These are phyloP conservation scores for Thielaviopsis euricoi DNA, from an alignment of 2,329 filamentous ascomycete species.

Conservation along the genomic window DNA sequence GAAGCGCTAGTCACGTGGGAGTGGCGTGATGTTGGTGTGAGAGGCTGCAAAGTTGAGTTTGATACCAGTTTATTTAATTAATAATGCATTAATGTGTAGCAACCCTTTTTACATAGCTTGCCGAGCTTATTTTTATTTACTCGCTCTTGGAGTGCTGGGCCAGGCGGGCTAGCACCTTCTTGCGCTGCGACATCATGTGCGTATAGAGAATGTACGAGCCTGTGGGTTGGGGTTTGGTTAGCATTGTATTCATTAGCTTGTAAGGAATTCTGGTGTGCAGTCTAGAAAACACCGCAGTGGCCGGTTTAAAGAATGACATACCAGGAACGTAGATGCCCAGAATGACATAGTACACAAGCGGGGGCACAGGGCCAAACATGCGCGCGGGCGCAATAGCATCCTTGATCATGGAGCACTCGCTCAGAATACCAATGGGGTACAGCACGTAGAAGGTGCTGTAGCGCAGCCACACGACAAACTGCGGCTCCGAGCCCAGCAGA, in stretches of 20 bases:
- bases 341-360: constrained; percentile 45
- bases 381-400: constrained; percentile 45
- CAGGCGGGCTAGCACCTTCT: constrained; percentile 38
- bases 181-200: constrained; percentile 85
- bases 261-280: not conserved
- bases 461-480: constrained; percentile 58
- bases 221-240: constrained; percentile 12
- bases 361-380: constrained; percentile 29
- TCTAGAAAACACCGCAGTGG: no score
- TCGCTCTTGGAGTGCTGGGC: constrained; percentile 19
- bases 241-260: not conserved
- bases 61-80: not conserved
- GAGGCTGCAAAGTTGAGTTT: not conserved
- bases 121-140: not conserved
- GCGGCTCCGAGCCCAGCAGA: constrained; percentile 45
- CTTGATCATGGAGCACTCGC: constrained; percentile 71
- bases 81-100: not conserved
- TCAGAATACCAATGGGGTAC: constrained; percentile 80
- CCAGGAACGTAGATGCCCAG: constrained; percentile 67
- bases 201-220: constrained; percentile 75
- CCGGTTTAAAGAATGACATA: no score
- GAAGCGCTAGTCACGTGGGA: not conserved
- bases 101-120: not conserved
- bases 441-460: constrained; percentile 89
- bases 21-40: not conserved